These are phyloP conservation scores for Apostasia ramifera DNA, from an alignment of 106 monocot genomes.

Conservation along the genomic window DNA sequence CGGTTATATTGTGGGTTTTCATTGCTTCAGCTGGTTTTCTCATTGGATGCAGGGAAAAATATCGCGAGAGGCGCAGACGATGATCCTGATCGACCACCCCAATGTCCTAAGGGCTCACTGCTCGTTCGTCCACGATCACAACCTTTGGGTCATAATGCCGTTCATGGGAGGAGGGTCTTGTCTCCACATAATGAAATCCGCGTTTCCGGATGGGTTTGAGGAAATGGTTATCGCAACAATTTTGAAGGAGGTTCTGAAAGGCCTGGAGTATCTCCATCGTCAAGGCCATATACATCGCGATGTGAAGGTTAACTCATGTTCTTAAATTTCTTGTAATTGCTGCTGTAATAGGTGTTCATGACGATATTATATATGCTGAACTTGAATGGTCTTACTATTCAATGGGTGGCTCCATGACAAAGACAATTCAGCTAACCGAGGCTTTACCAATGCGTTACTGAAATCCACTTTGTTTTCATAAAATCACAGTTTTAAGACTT, in stretches of 20 bases:
- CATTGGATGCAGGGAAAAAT: slow-evolving; percentile 51
- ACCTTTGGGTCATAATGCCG: slow-evolving; percentile 91
- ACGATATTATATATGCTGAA: no score
- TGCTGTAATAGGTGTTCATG: no score
- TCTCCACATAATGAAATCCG: slow-evolving; percentile 84
- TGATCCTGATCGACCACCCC: slow-evolving; percentile 84
- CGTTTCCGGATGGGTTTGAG: slow-evolving; percentile 65
- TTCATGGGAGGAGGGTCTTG: slow-evolving; percentile 90
- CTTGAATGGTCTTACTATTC: no score
- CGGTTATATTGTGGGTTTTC: no score
- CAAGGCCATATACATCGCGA: slow-evolving; percentile 95
- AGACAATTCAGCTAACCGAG: no score
- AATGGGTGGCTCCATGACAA: no score
- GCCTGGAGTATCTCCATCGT: slow-evolving; percentile 79
- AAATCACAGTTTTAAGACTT: no score
- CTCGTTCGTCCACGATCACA: slow-evolving; percentile 61
- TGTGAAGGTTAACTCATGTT: slow-evolving; percentile 51
- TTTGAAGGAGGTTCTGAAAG: slow-evolving; percentile 72
- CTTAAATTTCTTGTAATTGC: no score
- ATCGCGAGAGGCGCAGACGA: slow-evolving; percentile 77
- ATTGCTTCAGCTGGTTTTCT: not conserved
- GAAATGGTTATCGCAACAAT: slow-evolving; percentile 76
- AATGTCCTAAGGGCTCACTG: slow-evolving; percentile 89
- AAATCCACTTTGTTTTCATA: no score
- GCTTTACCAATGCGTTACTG: no score